These are phyloP conservation scores for Elsinoe arachidis DNA, from an alignment of 2,329 filamentous ascomycete genomes.

Conservation along the genomic window DNA sequence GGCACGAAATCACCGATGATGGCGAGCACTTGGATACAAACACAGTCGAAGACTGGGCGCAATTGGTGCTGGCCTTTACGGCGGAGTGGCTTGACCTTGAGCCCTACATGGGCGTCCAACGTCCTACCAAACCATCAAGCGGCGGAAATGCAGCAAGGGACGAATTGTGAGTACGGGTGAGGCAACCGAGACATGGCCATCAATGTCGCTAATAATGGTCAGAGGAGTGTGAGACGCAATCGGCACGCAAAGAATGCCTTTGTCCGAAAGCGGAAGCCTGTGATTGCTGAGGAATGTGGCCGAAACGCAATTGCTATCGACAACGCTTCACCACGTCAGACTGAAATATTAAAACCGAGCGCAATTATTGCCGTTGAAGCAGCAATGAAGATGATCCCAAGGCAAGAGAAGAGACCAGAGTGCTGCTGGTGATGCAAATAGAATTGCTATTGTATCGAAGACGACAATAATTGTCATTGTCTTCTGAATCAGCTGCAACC, in stretches of 20 bases:
- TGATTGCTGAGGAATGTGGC: background rate
- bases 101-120: constrained; percentile 36
- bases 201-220: background rate
- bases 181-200: background rate
- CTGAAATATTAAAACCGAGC: background rate
- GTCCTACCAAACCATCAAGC: background rate
- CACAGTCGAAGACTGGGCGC: constrained; percentile 80
- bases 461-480: background rate
- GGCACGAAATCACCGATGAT: constrained; percentile 80
- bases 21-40: constrained; percentile 72
- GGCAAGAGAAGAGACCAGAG: too few relatives aligned
- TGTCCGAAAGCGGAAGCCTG: constrained; percentile 3
- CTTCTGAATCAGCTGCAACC: background rate
- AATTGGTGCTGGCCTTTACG: constrained; percentile 72
- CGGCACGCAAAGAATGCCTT: background rate
- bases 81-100: constrained; percentile 89
- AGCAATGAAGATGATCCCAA: too few relatives aligned
- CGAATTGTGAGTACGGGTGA: constrained; percentile 10
- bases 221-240: background rate
- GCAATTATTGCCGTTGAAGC: background rate
- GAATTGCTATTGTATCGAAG: background rate
- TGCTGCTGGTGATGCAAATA: background rate
- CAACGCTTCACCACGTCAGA: background rate
- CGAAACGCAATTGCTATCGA: background rate
- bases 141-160: background rate